Evolutionary conservation across 139 green algal species (phyloP).

Genomic region (Tetraselmis striata): DNA sequence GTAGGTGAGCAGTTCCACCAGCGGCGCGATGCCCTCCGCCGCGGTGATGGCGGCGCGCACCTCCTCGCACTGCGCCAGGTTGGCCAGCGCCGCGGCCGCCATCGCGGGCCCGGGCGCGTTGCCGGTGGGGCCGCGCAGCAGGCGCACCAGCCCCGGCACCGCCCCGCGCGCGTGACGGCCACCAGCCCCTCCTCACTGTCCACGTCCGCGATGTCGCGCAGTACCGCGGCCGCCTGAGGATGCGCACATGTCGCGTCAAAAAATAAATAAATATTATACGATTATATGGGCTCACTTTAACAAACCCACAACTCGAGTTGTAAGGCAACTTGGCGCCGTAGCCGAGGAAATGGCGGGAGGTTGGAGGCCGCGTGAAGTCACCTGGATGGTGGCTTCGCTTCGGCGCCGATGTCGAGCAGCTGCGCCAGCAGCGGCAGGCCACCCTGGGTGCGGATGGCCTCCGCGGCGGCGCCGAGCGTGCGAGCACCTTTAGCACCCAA

Average conservation of each 20-base stretch:
- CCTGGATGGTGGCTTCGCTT: neutral
- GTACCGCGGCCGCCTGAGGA: neutral
- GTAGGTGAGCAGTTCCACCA: neutral
- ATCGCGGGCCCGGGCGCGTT: neutral
- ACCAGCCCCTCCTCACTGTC: neutral
- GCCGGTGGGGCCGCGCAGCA: neutral
- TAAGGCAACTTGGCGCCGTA: too few species aligned
- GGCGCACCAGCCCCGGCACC: neutral
- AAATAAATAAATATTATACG: too few species aligned
- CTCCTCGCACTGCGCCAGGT: neutral
- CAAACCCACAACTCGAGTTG: too few species aligned
- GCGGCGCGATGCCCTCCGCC: neutral
- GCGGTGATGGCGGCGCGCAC: neutral
- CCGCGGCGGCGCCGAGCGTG: neutral
- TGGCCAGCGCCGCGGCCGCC: neutral
- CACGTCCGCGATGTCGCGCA: neutral
- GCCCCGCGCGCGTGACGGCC: neutral
- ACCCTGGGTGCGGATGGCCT: neutral
- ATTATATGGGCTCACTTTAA: too few species aligned
- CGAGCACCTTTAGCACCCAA: neutral
- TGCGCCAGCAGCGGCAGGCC: neutral
- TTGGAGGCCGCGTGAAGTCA: too few species aligned
- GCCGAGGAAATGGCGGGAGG: too few species aligned
- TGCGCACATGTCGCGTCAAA: too few species aligned
- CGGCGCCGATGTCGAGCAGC: neutral